Evolutionary conservation across 331 rosid species (phyloP).

Genomic region (Saraca asoca): DNA sequence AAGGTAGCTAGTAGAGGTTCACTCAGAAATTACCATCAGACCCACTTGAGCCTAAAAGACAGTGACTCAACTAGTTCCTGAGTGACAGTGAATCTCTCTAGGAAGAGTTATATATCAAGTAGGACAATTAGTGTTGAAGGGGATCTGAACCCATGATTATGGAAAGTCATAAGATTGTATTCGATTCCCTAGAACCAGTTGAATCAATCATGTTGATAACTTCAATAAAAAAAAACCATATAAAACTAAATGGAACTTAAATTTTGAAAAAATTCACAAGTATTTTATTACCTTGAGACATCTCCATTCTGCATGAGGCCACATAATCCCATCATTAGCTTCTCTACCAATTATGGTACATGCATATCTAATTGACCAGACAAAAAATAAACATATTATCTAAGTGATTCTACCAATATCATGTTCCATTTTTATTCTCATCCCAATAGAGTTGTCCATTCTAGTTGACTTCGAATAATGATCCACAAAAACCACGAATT

Average conservation of each 20-base stretch:
- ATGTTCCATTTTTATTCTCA: constrained; percentile 27
- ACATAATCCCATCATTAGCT: constrained; percentile 42
- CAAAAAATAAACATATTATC: too few relatives aligned
- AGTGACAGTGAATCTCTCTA: too few relatives aligned
- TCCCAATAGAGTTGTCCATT: constrained; percentile 34
- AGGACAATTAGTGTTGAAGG: too few relatives aligned
- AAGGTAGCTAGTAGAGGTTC: too few relatives aligned
- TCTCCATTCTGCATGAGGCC: constrained; percentile 51
- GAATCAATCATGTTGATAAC: background rate
- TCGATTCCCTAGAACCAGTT: background rate
- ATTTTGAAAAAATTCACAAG: background rate
- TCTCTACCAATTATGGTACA: constrained; percentile 38
- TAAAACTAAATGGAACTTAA: background rate
- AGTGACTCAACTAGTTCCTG: too few relatives aligned
- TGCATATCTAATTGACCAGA: constrained; percentile 21
- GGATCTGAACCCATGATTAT: too few relatives aligned
- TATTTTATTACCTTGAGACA: constrained; percentile 39
- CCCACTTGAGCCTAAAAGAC: too few relatives aligned
- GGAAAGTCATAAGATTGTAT: too few relatives aligned
- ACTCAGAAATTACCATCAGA: too few relatives aligned
- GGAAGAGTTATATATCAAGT: too few relatives aligned
- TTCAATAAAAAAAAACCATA: background rate
- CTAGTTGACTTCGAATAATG: constrained; percentile 30
- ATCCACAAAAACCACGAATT: constrained; percentile 34
- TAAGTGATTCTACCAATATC: background rate